Conservation (phyloP, 2,329 filamentous ascomycete genomes). For the Ophiostoma piceae region DNA sequence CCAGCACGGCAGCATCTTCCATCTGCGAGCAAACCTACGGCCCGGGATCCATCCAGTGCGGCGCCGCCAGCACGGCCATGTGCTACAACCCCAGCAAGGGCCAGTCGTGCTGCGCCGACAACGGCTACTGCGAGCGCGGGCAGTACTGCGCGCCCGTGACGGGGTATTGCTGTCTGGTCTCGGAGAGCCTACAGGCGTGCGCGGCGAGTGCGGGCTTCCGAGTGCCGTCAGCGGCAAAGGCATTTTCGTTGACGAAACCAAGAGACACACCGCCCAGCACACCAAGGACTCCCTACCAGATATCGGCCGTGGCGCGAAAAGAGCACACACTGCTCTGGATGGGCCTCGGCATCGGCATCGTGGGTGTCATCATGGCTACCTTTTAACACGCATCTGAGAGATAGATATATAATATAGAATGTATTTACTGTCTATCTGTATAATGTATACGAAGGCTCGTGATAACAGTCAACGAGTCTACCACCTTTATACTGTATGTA, state of each 20-base stretch:
- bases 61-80: background rate
- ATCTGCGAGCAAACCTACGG: background rate
- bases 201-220: no score
- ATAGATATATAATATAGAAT: background rate
- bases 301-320: background rate
- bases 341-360: background rate
- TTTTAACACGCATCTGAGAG: background rate
- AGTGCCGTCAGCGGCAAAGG: no score
- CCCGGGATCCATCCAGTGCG: no score
- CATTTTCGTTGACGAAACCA: no score
- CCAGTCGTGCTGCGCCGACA: background rate
- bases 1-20: no score
- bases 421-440: conserved; percentile 7
- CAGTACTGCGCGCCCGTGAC: background rate
- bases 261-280: no score
- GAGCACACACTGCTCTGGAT: background rate
- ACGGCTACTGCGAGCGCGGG: background rate
- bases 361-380: background rate
- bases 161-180: background rate
- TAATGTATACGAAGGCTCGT: background rate
- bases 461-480: background rate
- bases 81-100: background rate
- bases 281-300: no score
- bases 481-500: background rate
- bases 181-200: background rate